phyloP scores from a whole-genome alignment of 345 rosid genomes.

The Ailanthus altissimus region DNA sequence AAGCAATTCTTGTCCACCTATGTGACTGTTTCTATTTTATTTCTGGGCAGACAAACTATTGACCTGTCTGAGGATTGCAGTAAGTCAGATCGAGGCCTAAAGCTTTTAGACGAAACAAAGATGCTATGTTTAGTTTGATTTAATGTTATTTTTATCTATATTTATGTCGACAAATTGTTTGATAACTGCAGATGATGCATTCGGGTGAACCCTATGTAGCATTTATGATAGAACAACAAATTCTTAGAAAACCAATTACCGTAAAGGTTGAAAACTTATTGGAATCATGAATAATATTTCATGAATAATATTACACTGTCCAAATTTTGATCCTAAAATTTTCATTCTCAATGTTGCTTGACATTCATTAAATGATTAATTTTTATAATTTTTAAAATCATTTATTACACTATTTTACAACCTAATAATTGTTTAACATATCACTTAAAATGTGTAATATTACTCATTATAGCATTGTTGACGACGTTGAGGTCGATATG shows the following conservation, averaged over 20 bases:
- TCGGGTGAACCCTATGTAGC: conserved; percentile 72
- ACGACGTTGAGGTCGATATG: conserved; percentile 75
- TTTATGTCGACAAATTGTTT: conserved; percentile 5
- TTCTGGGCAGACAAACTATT: conserved; percentile 71
- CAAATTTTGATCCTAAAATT: too few species aligned
- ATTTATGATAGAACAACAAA: conserved; percentile 52
- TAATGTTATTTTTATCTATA: neutral
- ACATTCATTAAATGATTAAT: too few species aligned
- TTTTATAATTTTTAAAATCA: too few species aligned
- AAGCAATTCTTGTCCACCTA: conserved; percentile 1
- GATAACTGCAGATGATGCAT: conserved; percentile 52
- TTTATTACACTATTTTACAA: too few species aligned
- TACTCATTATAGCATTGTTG: too few species aligned
- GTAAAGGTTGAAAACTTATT: too few species aligned
- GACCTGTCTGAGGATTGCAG: conserved; percentile 64
- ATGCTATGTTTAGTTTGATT: conserved; percentile 31
- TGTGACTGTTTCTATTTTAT: neutral
- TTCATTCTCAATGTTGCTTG: too few species aligned
- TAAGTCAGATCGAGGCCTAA: conserved; percentile 42
- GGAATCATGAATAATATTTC: too few species aligned
- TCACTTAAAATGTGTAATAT: too few species aligned
- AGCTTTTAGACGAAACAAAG: conserved; percentile 59
- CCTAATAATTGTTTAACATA: too few species aligned
- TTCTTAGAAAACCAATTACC: conserved; percentile 34
- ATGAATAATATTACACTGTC: too few species aligned